Evolutionary conservation across 164 flowering plant genomes (phyloP).

Genomic region (Umbellularia californica): DNA sequence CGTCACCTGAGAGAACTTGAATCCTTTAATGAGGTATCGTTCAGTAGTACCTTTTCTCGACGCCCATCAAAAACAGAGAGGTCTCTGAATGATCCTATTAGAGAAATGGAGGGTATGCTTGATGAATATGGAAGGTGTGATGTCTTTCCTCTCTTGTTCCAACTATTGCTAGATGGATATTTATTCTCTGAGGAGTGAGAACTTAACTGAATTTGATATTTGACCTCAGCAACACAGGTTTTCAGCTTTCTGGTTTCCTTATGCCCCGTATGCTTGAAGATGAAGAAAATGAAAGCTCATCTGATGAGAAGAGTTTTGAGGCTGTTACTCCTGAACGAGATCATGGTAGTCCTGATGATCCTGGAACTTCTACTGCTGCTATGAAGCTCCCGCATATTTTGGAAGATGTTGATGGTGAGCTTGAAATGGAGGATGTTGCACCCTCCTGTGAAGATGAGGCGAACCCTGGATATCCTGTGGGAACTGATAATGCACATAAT

Average conservation of each 20-base stretch:
- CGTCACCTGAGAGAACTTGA: slow-evolving; percentile 82
- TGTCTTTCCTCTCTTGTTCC: background rate
- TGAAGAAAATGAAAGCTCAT: slow-evolving; percentile 68
- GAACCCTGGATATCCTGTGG: slow-evolving; percentile 21
- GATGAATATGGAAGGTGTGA: slow-evolving; percentile 96
- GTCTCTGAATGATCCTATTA: slow-evolving; percentile 80
- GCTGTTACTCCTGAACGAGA: slow-evolving; percentile 88
- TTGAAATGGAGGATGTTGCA: slow-evolving; percentile 98
- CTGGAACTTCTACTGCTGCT: slow-evolving; percentile 21
- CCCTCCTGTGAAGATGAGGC: slow-evolving; percentile 58
- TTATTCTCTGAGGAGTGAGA: background rate
- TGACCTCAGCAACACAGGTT: slow-evolving; percentile 78
- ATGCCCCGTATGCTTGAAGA: slow-evolving; percentile 81
- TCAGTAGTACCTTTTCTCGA: slow-evolving; percentile 44
- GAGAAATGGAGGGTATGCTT: slow-evolving; percentile 96
- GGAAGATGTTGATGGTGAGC: slow-evolving; percentile 98
- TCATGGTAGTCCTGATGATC: slow-evolving; percentile 30
- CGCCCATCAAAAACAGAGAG: slow-evolving; percentile 74
- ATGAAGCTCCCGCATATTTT: slow-evolving; percentile 65
- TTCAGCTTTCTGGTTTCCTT: slow-evolving; percentile 80
- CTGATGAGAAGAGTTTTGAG: slow-evolving; percentile 78
- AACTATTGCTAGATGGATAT: background rate
- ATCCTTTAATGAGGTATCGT: slow-evolving; percentile 37
- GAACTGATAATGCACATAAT: slow-evolving; percentile 15
- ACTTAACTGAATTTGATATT: slow-evolving; percentile 9